Evolutionary conservation across 169 alveolate genomes (phyloP), one percentile per base, ranked within the genome.

Genomic region (Plasmodium knowlesi): DNA sequence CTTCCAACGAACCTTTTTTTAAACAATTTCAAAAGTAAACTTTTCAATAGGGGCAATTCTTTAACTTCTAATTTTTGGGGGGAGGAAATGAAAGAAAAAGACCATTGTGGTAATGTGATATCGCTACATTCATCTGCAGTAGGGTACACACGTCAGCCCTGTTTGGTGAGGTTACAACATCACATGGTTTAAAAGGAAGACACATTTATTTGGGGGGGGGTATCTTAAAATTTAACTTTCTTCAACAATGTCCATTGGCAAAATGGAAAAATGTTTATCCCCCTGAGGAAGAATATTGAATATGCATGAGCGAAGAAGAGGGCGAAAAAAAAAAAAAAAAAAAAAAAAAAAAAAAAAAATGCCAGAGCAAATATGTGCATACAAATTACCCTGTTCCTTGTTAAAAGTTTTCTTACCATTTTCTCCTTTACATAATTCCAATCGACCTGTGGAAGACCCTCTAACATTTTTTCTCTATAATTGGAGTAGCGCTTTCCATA

Each of bases 391-490:
- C 61, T 10, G 25, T 41, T 19, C 80, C 43, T 46, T 28, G 16
- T 85, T 10, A 57, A 22, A 37, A 30, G 22, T 50, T 22, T 50
- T 50, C 61, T 89, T 43, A 89, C 94, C 94, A 89, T 57, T 79
- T 30, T 37, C 37, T 89, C 94, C 50, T 12, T 89, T 73, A 79
- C 79, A 34, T 41, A 57, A 61, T 79, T 39, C 71, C 57, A n/a
- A 57, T 89, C 94, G n/a, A 80, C 37, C 30, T 78, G 46, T 32
- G 61, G 43, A 14, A 89, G 12, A 5, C 71, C 50, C 32, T 89
- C 94, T 37, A 89, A 41, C 43, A 89, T 22, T 89, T 89, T 89
- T 34, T 10, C 73, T 73, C 50, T 89, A 79, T 89, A 80, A 89
- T 67, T n/a, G 5, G 37, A 57, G 50, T 54, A 80, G 43, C 34